Evolutionary conservation across 306 rosid genomes (phyloP).

Genomic region (Potentilla sterilis): DNA sequence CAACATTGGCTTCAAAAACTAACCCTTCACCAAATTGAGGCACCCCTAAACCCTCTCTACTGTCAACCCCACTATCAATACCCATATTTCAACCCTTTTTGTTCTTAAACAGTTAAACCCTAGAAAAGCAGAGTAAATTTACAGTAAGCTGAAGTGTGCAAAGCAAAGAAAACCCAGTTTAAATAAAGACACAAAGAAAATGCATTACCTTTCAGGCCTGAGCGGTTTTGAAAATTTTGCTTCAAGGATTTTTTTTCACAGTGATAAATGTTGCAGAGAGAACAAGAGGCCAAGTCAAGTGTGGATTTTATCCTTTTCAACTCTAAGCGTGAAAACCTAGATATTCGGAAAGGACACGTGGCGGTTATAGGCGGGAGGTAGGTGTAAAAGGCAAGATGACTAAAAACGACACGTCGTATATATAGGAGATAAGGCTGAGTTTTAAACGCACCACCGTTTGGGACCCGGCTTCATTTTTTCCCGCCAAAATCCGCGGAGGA

Average conservation of each 20-base stretch:
- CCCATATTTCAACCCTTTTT: conserved; percentile 11
- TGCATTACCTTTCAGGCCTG: not conserved
- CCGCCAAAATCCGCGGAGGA: conserved; percentile 38
- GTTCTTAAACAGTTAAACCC: conserved; percentile 18
- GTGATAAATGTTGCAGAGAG: not conserved
- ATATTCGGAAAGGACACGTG: not conserved
- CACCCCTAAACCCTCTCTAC: conserved; percentile 15
- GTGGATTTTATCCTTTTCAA: not conserved
- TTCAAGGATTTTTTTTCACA: not conserved
- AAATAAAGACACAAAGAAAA: not conserved
- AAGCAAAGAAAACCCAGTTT: not conserved
- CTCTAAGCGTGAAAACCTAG: not conserved
- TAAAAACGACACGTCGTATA: not conserved
- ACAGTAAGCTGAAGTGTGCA: not conserved
- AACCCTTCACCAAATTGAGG: conserved; percentile 16
- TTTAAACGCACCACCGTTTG: not conserved
- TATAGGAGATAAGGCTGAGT: not conserved
- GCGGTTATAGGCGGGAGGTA: not conserved
- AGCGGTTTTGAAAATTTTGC: not conserved
- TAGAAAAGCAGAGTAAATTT: not conserved
- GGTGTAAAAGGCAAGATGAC: not conserved
- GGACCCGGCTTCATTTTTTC: conserved; percentile 15
- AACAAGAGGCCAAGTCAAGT: not conserved
- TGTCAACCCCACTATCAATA: not conserved
- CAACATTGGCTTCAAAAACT: conserved; percentile 23